These are phyloP conservation scores for Rhynchospora pubera DNA, from an alignment of 176 grass and related monocot genomes.

Conservation along the genomic window DNA sequence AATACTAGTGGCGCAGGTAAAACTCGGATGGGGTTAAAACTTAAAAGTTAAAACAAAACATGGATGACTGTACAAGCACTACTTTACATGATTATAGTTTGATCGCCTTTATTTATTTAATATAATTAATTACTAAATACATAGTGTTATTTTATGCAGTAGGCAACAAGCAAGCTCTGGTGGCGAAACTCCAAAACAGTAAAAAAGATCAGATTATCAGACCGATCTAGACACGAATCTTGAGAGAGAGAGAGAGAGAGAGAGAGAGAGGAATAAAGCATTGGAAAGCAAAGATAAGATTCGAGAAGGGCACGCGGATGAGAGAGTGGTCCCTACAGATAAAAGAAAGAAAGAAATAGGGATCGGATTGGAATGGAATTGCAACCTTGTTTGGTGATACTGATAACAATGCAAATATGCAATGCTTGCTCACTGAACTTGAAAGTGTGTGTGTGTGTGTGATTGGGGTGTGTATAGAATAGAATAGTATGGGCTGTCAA, in stretches of 20 bases:
- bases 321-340: neutral
- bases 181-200: neutral
- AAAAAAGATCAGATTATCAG: neutral
- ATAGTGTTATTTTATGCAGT: neutral
- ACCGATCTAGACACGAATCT: neutral
- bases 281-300: neutral
- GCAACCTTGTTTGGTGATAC: neutral
- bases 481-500: neutral
- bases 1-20: no score
- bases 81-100: no score
- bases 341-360: neutral
- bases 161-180: neutral
- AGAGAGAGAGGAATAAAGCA: neutral
- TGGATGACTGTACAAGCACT: no score
- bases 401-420: neutral
- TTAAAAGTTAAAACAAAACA: no score
- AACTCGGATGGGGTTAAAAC: no score
- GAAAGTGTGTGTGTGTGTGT: neutral
- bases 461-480: neutral
- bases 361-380: neutral
- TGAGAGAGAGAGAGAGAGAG: neutral
- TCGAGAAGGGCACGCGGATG: constrained; percentile 17
- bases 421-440: neutral
- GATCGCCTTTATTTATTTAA: no score
- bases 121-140: no score